Conservation (phyloP, 2,329 filamentous ascomycete species). For the Thelonectria blattea region DNA sequence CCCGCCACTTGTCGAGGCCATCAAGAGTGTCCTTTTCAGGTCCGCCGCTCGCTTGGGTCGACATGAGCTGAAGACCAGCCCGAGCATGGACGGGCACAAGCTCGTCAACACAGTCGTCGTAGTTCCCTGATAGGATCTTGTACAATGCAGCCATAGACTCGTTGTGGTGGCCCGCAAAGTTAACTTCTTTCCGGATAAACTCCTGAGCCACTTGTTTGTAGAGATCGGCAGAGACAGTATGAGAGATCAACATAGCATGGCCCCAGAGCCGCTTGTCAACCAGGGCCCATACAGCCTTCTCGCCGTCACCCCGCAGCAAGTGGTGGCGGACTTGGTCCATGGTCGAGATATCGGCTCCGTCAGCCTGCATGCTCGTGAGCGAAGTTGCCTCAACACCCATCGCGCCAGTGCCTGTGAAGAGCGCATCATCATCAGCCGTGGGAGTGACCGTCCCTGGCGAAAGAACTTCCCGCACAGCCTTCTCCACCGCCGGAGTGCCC, state of each 20-base stretch:
- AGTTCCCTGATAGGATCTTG: constrained; percentile 90
- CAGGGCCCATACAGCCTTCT: constrained; percentile 91
- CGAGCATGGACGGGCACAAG: constrained; percentile 91
- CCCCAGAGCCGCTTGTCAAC: constrained; percentile 95
- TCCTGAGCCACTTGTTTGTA: constrained; percentile 96
- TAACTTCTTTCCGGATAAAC: constrained; percentile 94
- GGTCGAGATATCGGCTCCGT: constrained; percentile 71
- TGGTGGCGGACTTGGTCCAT: constrained; percentile 75
- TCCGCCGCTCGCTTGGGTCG: constrained; percentile 67
- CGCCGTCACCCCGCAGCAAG: constrained; percentile 80
- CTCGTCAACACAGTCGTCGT: constrained; percentile 93
- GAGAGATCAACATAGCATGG: constrained; percentile 89
- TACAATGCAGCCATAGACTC: constrained; percentile 92
- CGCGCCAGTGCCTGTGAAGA: constrained; percentile 33
- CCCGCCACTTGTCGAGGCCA: constrained; percentile 91
- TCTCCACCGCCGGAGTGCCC: constrained; percentile 72
- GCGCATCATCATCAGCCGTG: constrained; percentile 34
- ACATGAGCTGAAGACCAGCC: constrained; percentile 89
- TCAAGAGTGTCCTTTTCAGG: constrained; percentile 75
- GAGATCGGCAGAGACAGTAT: constrained; percentile 76
- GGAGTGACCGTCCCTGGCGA: constrained; percentile 57
- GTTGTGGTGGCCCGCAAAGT: constrained; percentile 77
- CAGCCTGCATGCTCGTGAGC: constrained; percentile 55
- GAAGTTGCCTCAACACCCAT: constrained; percentile 36
- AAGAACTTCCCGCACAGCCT: constrained; percentile 76